Conservation (phyloP, 2,329 filamentous ascomycete genomes). For the Erysiphe pulchra region DNA sequence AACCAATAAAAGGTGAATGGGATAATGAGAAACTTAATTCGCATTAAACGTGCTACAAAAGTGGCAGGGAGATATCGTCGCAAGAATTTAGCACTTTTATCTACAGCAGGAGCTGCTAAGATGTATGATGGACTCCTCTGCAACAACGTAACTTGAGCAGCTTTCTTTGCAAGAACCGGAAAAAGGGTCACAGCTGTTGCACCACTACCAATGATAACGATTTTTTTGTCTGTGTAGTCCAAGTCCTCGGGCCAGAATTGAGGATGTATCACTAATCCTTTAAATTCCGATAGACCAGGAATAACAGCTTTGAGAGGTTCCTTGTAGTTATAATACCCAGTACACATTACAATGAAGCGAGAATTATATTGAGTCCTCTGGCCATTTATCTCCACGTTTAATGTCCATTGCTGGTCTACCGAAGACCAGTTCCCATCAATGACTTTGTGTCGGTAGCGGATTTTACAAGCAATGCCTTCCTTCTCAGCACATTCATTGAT, state of each 20-base stretch:
- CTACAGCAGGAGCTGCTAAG: slow-evolving; percentile 18
- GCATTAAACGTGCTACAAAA: slow-evolving; percentile 21
- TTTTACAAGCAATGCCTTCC: slow-evolving; percentile 26
- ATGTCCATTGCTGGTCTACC: slow-evolving; percentile 24
- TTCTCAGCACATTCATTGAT: slow-evolving; percentile 23
- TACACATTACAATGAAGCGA: slow-evolving; percentile 30
- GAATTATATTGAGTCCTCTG: slow-evolving; percentile 11
- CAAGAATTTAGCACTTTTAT: slow-evolving; percentile 4
- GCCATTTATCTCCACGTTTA: slow-evolving; percentile 17
- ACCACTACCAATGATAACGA: slow-evolving; percentile 25
- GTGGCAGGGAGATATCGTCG: slow-evolving; percentile 18
- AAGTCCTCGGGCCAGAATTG: slow-evolving; percentile 49
- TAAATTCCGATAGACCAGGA: slow-evolving; percentile 31
- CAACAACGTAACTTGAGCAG: slow-evolving; percentile 47
- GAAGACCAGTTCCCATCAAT: slow-evolving; percentile 27
- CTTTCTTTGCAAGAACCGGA: slow-evolving; percentile 39
- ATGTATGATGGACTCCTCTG: slow-evolving; percentile 57
- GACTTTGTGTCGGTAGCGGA: slow-evolving; percentile 25
- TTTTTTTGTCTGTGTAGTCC: slow-evolving; percentile 31
- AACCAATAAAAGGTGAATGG: slow-evolving; percentile 23
- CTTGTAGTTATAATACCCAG: slow-evolving; percentile 39
- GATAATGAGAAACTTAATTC: slow-evolving; percentile 23
- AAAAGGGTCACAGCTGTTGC: slow-evolving; percentile 59
- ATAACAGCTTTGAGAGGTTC: slow-evolving; percentile 26
- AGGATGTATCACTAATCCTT: slow-evolving; percentile 35